A percentile compares a stretch with the other conserved stretches of the same genome.
Evolutionary conservation across 2,329 filamentous ascomycete genomes (phyloP).

Genomic region (Phaeoacremonium minimum): DNA sequence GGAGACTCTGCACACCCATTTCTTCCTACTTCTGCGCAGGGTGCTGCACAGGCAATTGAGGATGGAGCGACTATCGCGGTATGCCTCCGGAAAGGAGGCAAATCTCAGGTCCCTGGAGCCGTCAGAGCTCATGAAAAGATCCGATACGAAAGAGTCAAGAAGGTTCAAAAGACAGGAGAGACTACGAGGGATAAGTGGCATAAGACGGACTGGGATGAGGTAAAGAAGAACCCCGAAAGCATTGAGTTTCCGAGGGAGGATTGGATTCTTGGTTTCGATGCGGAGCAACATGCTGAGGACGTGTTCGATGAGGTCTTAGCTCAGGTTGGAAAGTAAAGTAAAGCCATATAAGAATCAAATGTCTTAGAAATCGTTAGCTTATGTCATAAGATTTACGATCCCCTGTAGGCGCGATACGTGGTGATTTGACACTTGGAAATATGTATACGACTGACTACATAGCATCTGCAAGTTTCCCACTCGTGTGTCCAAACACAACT

Average conservation of each 20-base stretch:
- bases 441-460: too few relatives aligned
- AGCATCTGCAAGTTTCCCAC: not conserved
- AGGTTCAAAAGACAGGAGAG: conserved; percentile 46
- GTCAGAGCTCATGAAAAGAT: conserved; percentile 40
- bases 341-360: too few relatives aligned
- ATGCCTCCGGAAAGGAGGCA: conserved; percentile 31
- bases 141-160: conserved; percentile 39
- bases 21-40: conserved; percentile 41
- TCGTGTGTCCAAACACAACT: too few relatives aligned
- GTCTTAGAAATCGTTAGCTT: too few relatives aligned
- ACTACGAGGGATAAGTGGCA: conserved; percentile 49
- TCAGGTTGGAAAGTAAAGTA: too few relatives aligned
- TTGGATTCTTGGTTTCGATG: conserved; percentile 48
- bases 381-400: too few relatives aligned
- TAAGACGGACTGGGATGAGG: conserved; percentile 46
- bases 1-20: conserved; percentile 48
- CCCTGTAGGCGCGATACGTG: too few relatives aligned
- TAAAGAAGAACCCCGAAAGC: conserved; percentile 39
- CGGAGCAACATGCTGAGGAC: conserved; percentile 37
- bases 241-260: conserved; percentile 45
- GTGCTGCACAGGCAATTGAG: conserved; percentile 46
- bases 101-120: conserved; percentile 29
- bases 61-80: conserved; percentile 43
- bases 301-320: conserved; percentile 27
- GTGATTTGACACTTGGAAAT: too few relatives aligned